Evolutionary conservation across 495 filamentous ascomycete species (phyloP).

Genomic region (Aspergillus egyptiacus): DNA sequence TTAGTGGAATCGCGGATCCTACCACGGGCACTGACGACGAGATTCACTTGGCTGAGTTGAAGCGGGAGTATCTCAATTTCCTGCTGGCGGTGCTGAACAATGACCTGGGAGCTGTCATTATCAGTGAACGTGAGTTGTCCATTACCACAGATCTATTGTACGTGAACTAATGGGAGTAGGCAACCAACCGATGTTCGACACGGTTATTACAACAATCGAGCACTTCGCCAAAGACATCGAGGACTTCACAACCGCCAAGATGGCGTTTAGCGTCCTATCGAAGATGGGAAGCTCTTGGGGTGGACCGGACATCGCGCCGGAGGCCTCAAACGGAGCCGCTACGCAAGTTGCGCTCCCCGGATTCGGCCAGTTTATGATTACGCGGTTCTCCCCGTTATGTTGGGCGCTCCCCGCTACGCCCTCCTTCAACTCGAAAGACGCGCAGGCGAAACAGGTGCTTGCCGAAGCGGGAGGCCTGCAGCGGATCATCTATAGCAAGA

Average conservation of each 20-base stretch:
- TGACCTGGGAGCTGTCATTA: conserved; percentile 78
- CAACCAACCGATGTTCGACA: conserved; percentile 84
- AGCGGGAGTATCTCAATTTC: conserved; percentile 88
- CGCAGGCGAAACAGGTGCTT: conserved; percentile 76
- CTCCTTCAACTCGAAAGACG: conserved; percentile 76
- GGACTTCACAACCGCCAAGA: conserved; percentile 72
- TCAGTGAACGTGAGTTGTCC: conserved; percentile 59
- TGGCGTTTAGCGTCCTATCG: conserved; percentile 72
- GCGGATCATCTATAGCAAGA: conserved; percentile 81
- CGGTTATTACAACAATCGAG: conserved; percentile 75
- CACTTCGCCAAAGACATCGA: conserved; percentile 71
- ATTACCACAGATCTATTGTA: neutral
- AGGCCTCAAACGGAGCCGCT: conserved; percentile 37
- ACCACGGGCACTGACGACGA: conserved; percentile 90
- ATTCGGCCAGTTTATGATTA: conserved; percentile 87
- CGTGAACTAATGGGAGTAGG: conserved; percentile 29
- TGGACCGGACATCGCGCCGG: conserved; percentile 64
- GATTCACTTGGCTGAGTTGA: conserved; percentile 85
- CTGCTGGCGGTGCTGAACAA: conserved; percentile 82
- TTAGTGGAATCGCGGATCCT: conserved; percentile 75
- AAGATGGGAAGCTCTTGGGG: conserved; percentile 81
- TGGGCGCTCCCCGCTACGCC: conserved; percentile 76
- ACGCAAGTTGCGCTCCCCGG: conserved; percentile 63
- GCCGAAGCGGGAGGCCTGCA: conserved; percentile 79
- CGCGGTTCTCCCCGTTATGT: conserved; percentile 77